Percentiles rank a stretch among this genome's conserved stretches.
These are phyloP conservation scores for Hemileccinum rubropunctum DNA, from an alignment of 768 basidiomycete genomes.

Conservation along the genomic window DNA sequence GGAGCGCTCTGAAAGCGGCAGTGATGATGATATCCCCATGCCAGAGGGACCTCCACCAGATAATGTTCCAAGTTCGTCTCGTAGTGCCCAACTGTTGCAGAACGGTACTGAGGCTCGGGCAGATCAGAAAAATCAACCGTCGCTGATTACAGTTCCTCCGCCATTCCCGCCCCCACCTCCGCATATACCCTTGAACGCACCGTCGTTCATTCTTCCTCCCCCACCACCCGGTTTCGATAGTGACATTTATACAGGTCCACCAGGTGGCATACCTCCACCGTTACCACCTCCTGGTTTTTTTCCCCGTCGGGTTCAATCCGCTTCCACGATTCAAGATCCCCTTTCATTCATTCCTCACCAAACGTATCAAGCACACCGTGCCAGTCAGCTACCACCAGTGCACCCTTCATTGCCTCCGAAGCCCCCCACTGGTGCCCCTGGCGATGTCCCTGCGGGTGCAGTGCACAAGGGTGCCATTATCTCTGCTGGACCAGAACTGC, in stretches of 20 bases:
- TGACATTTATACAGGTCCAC: slow-evolving; percentile 5
- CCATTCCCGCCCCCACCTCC: slow-evolving; percentile 29
- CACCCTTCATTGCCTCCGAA: slow-evolving; percentile 47
- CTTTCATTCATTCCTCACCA: slow-evolving; percentile 72
- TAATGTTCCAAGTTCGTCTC: slow-evolving; percentile 16
- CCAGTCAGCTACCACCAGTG: slow-evolving; percentile 35
- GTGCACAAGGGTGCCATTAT: slow-evolving; percentile 60
- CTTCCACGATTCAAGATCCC: slow-evolving; percentile 67
- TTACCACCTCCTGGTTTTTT: slow-evolving; percentile 68
- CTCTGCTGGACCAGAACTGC: slow-evolving; percentile 80
- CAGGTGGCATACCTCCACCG: slow-evolving; percentile 26
- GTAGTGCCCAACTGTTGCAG: neutral
- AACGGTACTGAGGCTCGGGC: slow-evolving; percentile 1
- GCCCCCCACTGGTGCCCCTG: slow-evolving; percentile 26
- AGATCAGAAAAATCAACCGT: slow-evolving; percentile 10
- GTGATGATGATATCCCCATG: slow-evolving; percentile 87
- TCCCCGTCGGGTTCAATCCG: slow-evolving; percentile 49
- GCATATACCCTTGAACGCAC: slow-evolving; percentile 14
- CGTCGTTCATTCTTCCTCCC: slow-evolving; percentile 20
- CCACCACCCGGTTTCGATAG: slow-evolving; percentile 13
- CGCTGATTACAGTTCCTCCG: neutral
- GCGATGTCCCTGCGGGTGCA: slow-evolving; percentile 43
- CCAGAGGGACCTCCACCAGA: slow-evolving; percentile 76
- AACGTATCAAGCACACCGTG: slow-evolving; percentile 74
- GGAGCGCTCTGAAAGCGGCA: slow-evolving; percentile 45